Percentiles rank a stretch among this genome's conserved stretches.
phyloP scores from a whole-genome alignment of 1,284 basidiomycete genomes.

The Xanthoconium separans region DNA sequence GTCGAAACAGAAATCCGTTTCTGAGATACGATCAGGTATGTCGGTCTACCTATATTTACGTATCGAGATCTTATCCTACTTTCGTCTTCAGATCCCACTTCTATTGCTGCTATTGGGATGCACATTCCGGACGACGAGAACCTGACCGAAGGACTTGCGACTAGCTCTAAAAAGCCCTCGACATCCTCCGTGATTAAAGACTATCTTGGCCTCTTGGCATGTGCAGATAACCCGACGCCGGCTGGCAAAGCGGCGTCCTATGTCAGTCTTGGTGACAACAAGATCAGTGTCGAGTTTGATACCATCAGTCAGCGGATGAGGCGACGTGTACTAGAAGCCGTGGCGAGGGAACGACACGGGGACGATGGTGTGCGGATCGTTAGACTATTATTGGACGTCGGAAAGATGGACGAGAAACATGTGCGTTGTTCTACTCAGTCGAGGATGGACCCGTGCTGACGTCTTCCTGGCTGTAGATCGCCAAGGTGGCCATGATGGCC shows the following conservation, averaged over 20 bases:
- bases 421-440: not conserved
- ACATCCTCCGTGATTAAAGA: constrained; percentile 65
- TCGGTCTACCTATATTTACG: constrained; percentile 12
- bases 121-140: constrained; percentile 61
- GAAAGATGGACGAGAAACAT: constrained; percentile 96
- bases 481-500: constrained; percentile 91
- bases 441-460: constrained; percentile 1
- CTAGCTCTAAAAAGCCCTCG: constrained; percentile 57
- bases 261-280: constrained; percentile 65
- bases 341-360: constrained; percentile 86
- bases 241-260: constrained; percentile 67
- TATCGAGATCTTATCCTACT: not conserved
- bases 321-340: constrained; percentile 73
- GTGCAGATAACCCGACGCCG: constrained; percentile 77
- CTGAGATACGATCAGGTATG: constrained; percentile 66
- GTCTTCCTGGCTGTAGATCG: constrained; percentile 57
- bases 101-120: constrained; percentile 57
- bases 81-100: constrained; percentile 52
- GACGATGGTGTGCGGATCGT: constrained; percentile 83
- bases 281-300: constrained; percentile 82
- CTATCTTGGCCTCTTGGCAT: constrained; percentile 73
- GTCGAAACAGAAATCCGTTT: constrained; percentile 56
- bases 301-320: constrained; percentile 72
- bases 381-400: constrained; percentile 78
- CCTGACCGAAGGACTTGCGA: constrained; percentile 56